A percentile compares a stretch with the other conserved stretches of the same genome.
Conservation (phyloP, 495 filamentous ascomycete genomes). For the Tuber calosporum region DNA sequence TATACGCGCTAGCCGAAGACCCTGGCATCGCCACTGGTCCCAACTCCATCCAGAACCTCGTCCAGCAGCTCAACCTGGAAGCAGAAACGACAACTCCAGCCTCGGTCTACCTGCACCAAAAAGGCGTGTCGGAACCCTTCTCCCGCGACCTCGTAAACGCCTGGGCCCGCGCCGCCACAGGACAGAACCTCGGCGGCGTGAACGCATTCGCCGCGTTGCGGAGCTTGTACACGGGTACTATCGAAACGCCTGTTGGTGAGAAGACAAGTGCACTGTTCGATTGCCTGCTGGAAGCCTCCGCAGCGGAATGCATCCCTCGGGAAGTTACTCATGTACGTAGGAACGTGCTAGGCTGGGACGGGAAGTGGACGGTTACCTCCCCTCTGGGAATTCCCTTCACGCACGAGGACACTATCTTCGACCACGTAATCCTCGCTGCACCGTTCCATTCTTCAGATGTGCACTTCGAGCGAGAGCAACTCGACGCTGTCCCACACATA, state of each 20-base stretch:
- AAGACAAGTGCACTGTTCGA: conserved; percentile 75
- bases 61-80: conserved; percentile 58
- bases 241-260: conserved; percentile 64
- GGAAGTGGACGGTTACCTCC: not conserved
- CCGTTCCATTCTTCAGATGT: conserved; percentile 68
- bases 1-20: conserved; percentile 63
- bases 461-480: conserved; percentile 45
- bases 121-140: conserved; percentile 58
- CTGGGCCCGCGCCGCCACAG: conserved; percentile 86
- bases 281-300: conserved; percentile 60
- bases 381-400: not conserved
- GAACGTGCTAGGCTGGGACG: conserved; percentile 43
- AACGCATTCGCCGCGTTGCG: conserved; percentile 58
- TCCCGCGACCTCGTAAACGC: conserved; percentile 80
- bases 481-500: conserved; percentile 53
- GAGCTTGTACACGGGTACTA: conserved; percentile 59
- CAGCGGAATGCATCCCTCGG: conserved; percentile 56
- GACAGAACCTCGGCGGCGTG: conserved; percentile 71
- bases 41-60: conserved; percentile 54
- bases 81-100: conserved; percentile 62
- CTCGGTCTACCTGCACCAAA: conserved; percentile 57
- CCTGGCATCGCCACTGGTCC: conserved; percentile 76
- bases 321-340: conserved; percentile 57
- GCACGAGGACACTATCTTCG: conserved; percentile 50
- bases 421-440: conserved; percentile 70